Evolutionary conservation across 73 alveolate genomes (phyloP).

Genomic region (Urostyla sp.): DNA sequence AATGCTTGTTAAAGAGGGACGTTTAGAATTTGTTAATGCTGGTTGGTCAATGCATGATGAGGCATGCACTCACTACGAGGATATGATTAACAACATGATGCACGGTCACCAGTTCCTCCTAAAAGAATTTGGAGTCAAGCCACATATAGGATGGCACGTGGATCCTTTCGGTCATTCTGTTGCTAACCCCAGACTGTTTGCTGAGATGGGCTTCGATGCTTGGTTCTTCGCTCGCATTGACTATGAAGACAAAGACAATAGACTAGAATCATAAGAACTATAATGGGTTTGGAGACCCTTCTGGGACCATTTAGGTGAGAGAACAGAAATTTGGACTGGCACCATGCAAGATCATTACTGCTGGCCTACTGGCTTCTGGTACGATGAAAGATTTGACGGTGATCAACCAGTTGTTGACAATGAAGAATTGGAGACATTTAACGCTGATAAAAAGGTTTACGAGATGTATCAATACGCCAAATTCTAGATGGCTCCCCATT

Average conservation of each 20-base stretch:
- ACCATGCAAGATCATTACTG: slow-evolving; percentile 78
- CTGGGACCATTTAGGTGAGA: slow-evolving; percentile 55
- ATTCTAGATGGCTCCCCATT: slow-evolving; percentile 43
- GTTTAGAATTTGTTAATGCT: slow-evolving; percentile 87
- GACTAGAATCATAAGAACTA: slow-evolving; percentile 80
- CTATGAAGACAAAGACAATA: slow-evolving; percentile 79
- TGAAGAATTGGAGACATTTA: slow-evolving; percentile 50
- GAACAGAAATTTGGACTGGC: slow-evolving; percentile 70
- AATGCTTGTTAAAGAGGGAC: slow-evolving; percentile 75
- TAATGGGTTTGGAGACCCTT: slow-evolving; percentile 90
- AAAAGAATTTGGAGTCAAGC: slow-evolving; percentile 77
- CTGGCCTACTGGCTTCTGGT: slow-evolving; percentile 78
- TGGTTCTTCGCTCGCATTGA: slow-evolving; percentile 91
- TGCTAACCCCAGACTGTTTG: slow-evolving; percentile 86
- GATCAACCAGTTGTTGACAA: slow-evolving; percentile 62
- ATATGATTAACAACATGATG: slow-evolving; percentile 85
- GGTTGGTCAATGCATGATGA: slow-evolving; percentile 98
- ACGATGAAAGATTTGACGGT: slow-evolving; percentile 59
- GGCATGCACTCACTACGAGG: slow-evolving; percentile 87
- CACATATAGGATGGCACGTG: slow-evolving; percentile 90
- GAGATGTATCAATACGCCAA: slow-evolving; percentile 56
- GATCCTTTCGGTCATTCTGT: slow-evolving; percentile 98
- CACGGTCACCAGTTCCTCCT: slow-evolving; percentile 87
- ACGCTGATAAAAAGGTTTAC: slow-evolving; percentile 57
- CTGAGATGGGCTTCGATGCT: slow-evolving; percentile 93